Base-by-base conservation (phyloP, 805 yeast species). In the Hanseniaspora thailandica region DNA sequence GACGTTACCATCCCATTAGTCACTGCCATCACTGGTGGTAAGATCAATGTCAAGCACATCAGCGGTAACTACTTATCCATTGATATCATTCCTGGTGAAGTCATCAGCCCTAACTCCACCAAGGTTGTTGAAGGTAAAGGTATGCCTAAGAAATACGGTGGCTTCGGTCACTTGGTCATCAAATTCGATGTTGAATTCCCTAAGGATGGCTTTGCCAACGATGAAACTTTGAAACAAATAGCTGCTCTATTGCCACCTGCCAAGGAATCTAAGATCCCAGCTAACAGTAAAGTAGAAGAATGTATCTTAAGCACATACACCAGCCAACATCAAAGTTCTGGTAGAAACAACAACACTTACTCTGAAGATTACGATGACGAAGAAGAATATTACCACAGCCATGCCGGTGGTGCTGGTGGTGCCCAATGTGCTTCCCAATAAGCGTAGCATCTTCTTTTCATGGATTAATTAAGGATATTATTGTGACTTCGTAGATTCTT, bases 21-120 rank as follows among this genome's bases (percentile, higher is more conserved):
- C 66, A 88, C 97, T 25, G 96, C 99, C 30, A 77, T 93, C 62
- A 94, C 96, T 45, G 99, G 99, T 66, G 99, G 99, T 63, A 82
- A 82, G 57, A 76, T 93, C 66, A 82, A 84, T 35, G 73, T 93
- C 66, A 77, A 88, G 74, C 97, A 90, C 66, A 81, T 93, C 55
- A 85, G 87, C 61, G 96, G 96, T 59, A 96, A 88, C 62, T 87
- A 81, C 77, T 73, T 90, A 64, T 86, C 88, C 75, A 78, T 88
- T 55, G 74, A 77, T 36, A 80, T 89, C 57, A 71, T 84, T 49
- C 93, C 97, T 53, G 97, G 97, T 67, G 96, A 90, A 71, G 88
- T 90, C 57, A 84, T 93, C 58, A 63, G 88, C 31, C 97, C 97
- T 49, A 95, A 86, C 58, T 67, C 74, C 40, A 73, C 81, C 62